These are phyloP conservation scores for Marasmius sp. DNA, from an alignment of 1,284 basidiomycete genomes.

Conservation along the genomic window DNA sequence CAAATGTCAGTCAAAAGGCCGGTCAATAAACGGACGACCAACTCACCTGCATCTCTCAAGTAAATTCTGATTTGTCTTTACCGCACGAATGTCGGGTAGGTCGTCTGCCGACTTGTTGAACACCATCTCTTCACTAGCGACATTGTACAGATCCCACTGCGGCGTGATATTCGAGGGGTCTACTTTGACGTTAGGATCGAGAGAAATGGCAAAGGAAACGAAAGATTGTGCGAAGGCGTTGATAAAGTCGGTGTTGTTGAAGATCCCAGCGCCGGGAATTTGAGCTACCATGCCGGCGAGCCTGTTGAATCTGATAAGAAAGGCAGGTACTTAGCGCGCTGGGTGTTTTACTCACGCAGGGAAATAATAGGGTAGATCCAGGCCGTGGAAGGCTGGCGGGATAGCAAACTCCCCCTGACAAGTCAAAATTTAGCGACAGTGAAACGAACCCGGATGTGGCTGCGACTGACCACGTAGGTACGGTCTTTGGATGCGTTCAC, in stretches of 20 bases:
- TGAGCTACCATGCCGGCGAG: background rate
- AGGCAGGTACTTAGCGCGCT: background rate
- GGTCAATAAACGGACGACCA: background rate
- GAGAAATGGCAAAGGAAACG: slow-evolving; percentile 18
- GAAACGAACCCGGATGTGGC: background rate
- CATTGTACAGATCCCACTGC: slow-evolving; percentile 13
- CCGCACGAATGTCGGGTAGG: background rate
- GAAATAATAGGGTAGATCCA: slow-evolving; percentile 20
- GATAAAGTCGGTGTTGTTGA: slow-evolving; percentile 23
- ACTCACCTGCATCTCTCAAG: slow-evolving; percentile 15
- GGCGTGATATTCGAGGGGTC: slow-evolving; percentile 21
- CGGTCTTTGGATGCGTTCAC: slow-evolving; percentile 15
- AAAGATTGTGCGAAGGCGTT: slow-evolving; percentile 23
- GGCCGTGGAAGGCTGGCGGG: slow-evolving; percentile 19
- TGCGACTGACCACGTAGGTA: slow-evolving; percentile 17
- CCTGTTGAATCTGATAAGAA: background rate
- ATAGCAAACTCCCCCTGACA: slow-evolving; percentile 10
- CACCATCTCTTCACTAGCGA: slow-evolving; percentile 16
- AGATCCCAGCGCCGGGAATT: slow-evolving; percentile 2
- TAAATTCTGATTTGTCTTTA: background rate
- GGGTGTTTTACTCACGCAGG: slow-evolving; percentile 5
- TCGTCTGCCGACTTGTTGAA: slow-evolving; percentile 17
- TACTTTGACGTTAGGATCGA: slow-evolving; percentile 23
- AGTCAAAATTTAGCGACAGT: background rate
- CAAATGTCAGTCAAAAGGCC: background rate